A percentile compares a stretch with the other conserved stretches of the same genome.
phyloP scores from a whole-genome alignment of 2,329 filamentous ascomycete species.

The Microsporum audouinii region DNA sequence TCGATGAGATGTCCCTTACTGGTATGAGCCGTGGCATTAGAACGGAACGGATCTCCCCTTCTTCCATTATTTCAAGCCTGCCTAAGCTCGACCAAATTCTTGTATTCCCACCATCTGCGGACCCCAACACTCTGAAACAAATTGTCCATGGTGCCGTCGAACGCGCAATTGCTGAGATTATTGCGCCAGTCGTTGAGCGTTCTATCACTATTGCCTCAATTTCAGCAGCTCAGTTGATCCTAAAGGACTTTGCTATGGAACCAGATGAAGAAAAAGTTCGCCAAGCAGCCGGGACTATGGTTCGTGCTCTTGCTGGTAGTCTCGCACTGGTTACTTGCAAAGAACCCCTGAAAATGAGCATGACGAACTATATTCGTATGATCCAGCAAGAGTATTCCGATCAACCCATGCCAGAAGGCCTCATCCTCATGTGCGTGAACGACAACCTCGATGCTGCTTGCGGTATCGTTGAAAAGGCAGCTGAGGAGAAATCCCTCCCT shows the following conservation, averaged over 20 bases:
- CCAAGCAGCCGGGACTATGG: conserved; percentile 81
- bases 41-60: conserved; percentile 62
- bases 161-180: conserved; percentile 87
- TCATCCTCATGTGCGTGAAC: conserved; percentile 97
- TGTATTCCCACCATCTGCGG: conserved; percentile 63
- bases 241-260: conserved; percentile 93
- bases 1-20: conserved; percentile 71
- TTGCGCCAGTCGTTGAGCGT: conserved; percentile 90
- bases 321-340: conserved; percentile 96
- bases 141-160: conserved; percentile 81
- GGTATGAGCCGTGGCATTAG: conserved; percentile 57
- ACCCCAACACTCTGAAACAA: conserved; percentile 51
- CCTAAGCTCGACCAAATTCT: conserved; percentile 73
- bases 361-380: conserved; percentile 93
- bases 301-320: conserved; percentile 86
- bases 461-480: conserved; percentile 86
- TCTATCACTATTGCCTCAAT: conserved; percentile 98
- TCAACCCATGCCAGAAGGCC: conserved; percentile 77
- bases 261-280: conserved; percentile 78
- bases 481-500: conserved; percentile 80
- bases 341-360: conserved; percentile 88
- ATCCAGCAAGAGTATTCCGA: conserved; percentile 54
- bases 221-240: conserved; percentile 86
- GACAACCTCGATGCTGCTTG: conserved; percentile 92
- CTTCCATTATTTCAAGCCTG: conserved; percentile 64